Percentiles rank a stretch among this genome's conserved stretches.
Evolutionary conservation across 805 yeast species (phyloP).

Genomic region (Yamadazyma kitorensis): DNA sequence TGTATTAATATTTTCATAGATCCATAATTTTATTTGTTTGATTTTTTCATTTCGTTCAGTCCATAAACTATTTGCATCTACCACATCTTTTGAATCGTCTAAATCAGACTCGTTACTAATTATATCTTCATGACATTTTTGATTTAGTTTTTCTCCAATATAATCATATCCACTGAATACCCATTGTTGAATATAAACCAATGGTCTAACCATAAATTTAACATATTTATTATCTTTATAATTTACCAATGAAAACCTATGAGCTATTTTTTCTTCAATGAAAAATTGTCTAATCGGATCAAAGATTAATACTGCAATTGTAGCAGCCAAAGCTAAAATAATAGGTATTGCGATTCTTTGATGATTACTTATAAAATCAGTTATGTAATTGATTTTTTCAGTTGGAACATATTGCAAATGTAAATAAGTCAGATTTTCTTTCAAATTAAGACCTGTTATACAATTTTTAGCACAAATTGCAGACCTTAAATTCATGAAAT

Average conservation of each 20-base stretch:
- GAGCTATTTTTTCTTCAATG: constrained; percentile 69
- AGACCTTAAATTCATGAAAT: constrained; percentile 55
- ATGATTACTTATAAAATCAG: constrained; percentile 65
- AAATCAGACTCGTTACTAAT: constrained; percentile 16
- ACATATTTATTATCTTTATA: constrained; percentile 36
- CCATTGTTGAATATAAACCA: constrained; percentile 21
- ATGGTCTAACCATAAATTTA: constrained; percentile 26
- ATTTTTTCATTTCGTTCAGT: constrained; percentile 66
- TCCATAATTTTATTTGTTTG: constrained; percentile 70
- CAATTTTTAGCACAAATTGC: constrained; percentile 90
- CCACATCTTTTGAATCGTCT: constrained; percentile 8
- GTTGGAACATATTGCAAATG: constrained; percentile 72
- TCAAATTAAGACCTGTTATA: constrained; percentile 71
- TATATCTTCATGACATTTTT: constrained; percentile 12
- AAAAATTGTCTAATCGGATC: constrained; percentile 89
- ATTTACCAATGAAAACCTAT: constrained; percentile 50
- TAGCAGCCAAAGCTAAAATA: constrained; percentile 73
- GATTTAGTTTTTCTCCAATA: constrained; percentile 25
- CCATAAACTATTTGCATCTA: constrained; percentile 50
- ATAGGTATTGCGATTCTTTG: constrained; percentile 81
- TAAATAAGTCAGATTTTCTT: constrained; percentile 50
- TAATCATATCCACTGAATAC: constrained; percentile 33
- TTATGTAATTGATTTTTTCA: constrained; percentile 49
- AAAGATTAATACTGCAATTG: constrained; percentile 78
- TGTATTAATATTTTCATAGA: constrained; percentile 85